Conservation (phyloP, 352 stramenopile species). For the Phytophthora multivora region DNA sequence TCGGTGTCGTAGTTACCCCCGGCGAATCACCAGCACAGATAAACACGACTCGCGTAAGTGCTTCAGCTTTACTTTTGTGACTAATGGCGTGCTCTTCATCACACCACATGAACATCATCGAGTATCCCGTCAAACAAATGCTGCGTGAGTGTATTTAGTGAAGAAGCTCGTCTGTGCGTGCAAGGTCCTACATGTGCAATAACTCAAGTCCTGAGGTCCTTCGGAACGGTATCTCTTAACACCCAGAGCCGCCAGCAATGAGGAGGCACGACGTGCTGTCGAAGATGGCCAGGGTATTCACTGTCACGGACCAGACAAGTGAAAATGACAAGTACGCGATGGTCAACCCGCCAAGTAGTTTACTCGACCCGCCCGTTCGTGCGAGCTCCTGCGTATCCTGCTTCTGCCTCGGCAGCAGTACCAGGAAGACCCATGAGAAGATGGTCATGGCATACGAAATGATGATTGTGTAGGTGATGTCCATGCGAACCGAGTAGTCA, state of each 20-base stretch:
- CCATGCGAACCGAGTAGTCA: not conserved
- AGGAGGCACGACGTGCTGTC: constrained; percentile 24
- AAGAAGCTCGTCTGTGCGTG: not conserved
- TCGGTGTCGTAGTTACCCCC: not conserved
- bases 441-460: constrained; percentile 23
- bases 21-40: not conserved
- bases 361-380: constrained; percentile 8
- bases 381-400: constrained; percentile 19
- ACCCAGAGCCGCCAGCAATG: constrained; percentile 10
- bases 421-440: constrained; percentile 23
- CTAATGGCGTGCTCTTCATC: not conserved
- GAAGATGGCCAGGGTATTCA: constrained; percentile 27
- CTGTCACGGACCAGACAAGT: constrained; percentile 19
- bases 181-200: not conserved
- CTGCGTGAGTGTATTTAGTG: not conserved
- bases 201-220: not conserved
- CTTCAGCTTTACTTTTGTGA: not conserved
- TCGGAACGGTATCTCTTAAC: constrained; percentile 2
- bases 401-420: constrained; percentile 22
- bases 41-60: not conserved
- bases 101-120: not conserved
- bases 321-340: constrained; percentile 17
- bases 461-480: constrained; percentile 14
- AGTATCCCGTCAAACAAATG: constrained; percentile 3
- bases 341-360: constrained; percentile 9